A percentile compares a stretch with the other conserved stretches of the same genome.
phyloP scores from a whole-genome alignment of 495 filamentous ascomycete species.

The Trichocladium antarcticum region DNA sequence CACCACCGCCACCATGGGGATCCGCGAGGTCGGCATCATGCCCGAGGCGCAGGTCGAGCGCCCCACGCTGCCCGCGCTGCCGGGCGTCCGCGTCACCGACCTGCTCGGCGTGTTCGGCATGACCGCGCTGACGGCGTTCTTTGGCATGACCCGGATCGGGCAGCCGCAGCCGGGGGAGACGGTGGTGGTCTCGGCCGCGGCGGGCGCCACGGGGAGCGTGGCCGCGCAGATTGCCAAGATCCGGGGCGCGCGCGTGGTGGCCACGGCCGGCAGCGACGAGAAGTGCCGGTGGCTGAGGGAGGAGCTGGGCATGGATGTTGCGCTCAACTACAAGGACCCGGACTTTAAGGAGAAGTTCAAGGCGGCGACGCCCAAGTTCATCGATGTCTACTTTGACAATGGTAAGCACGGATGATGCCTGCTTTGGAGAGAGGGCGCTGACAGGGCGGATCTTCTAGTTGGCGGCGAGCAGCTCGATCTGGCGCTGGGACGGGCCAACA shows the following conservation, averaged over 20 bases:
- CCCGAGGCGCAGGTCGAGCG: conserved; percentile 34
- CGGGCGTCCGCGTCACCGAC: conserved; percentile 45
- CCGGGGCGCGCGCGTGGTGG: conserved; percentile 48
- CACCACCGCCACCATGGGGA: conserved; percentile 38
- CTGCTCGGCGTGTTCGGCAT: conserved; percentile 49
- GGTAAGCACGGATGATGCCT: conserved; percentile 19
- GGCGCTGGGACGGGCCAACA: conserved; percentile 46
- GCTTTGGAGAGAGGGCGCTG: neutral
- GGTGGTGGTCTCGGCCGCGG: conserved; percentile 58
- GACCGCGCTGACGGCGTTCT: conserved; percentile 57
- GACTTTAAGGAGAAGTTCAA: conserved; percentile 47
- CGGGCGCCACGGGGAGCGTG: conserved; percentile 58
- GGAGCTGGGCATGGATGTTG: conserved; percentile 51
- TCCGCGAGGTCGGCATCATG: conserved; percentile 52
- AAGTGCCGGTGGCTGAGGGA: conserved; percentile 53
- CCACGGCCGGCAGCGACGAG: conserved; percentile 52
- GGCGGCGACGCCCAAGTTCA: conserved; percentile 47
- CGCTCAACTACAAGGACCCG: conserved; percentile 54
- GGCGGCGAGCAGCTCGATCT: conserved; percentile 55
- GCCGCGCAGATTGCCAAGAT: conserved; percentile 62
- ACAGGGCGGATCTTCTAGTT: conserved; percentile 22
- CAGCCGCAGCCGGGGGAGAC: conserved; percentile 46
- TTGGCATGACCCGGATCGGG: conserved; percentile 52
- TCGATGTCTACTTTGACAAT: conserved; percentile 61
- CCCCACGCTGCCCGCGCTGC: conserved; percentile 39